phyloP scores from a whole-genome alignment of 345 rosid species.

The Moricandia moricandioides region DNA sequence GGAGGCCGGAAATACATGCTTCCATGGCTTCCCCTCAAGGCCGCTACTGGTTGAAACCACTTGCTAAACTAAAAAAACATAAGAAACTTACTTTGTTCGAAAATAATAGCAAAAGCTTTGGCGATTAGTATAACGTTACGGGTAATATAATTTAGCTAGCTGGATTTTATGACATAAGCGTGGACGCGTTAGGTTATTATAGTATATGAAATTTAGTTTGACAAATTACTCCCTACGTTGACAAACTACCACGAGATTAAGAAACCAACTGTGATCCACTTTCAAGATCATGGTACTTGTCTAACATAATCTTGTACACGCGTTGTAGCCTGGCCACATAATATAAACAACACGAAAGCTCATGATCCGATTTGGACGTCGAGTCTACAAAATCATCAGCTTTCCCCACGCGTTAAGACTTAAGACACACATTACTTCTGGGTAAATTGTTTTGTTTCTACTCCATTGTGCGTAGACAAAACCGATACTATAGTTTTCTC shows the following conservation, averaged over 20 bases:
- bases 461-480: not conserved
- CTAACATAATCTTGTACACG: not conserved
- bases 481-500: not conserved
- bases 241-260: slow-evolving; percentile 2
- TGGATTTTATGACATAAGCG: not conserved
- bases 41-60: too few species aligned
- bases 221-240: not conserved
- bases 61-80: not conserved
- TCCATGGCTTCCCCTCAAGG: too few species aligned
- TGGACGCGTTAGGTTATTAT: not conserved
- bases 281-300: not conserved
- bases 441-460: not conserved
- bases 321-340: slow-evolving; percentile 1
- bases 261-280: not conserved
- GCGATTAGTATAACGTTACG: not conserved
- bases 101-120: not conserved
- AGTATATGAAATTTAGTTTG: not conserved
- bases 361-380: not conserved
- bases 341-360: not conserved
- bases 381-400: not conserved
- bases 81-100: not conserved
- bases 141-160: not conserved
- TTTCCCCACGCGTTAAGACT: not conserved
- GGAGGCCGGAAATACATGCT: too few species aligned
- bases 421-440: not conserved